These are phyloP conservation scores for Trichomonas vaginalis DNA, from an alignment of 208 protist species.

Conservation along the genomic window DNA sequence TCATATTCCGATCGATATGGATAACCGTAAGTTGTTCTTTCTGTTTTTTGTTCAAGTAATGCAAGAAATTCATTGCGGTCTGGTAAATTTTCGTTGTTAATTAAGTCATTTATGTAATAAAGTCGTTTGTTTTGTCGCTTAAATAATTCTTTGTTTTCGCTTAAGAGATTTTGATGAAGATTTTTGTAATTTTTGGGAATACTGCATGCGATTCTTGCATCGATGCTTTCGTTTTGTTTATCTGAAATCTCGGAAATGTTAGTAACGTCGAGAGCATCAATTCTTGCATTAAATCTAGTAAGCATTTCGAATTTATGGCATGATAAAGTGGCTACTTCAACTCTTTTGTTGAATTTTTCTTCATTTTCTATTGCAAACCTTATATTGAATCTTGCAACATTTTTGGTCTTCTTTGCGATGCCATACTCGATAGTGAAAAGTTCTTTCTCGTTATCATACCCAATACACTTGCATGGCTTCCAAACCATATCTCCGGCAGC, in stretches of 20 bases:
- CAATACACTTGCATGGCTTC: not conserved
- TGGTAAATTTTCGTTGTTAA: not conserved
- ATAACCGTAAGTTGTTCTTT: not conserved
- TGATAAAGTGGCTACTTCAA: not conserved
- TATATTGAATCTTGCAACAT: not conserved
- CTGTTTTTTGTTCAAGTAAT: not conserved
- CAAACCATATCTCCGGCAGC: not conserved
- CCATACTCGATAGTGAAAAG: not conserved
- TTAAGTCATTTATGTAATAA: not conserved
- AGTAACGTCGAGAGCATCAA: not conserved
- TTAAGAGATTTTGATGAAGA: not conserved
- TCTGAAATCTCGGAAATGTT: not conserved
- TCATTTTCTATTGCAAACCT: not conserved
- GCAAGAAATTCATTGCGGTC: not conserved
- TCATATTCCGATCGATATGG: not conserved
- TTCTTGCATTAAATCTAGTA: not conserved
- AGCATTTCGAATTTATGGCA: not conserved
- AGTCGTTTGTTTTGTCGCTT: not conserved
- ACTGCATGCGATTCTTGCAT: not conserved
- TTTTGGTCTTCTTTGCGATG: not conserved
- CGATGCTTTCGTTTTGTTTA: not conserved
- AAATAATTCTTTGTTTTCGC: not conserved
- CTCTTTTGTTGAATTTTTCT: not conserved
- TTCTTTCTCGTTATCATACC: not conserved
- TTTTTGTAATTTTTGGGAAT: not conserved